Conservation (phyloP, 345 rosid species). For the Ceriops decandra region DNA sequence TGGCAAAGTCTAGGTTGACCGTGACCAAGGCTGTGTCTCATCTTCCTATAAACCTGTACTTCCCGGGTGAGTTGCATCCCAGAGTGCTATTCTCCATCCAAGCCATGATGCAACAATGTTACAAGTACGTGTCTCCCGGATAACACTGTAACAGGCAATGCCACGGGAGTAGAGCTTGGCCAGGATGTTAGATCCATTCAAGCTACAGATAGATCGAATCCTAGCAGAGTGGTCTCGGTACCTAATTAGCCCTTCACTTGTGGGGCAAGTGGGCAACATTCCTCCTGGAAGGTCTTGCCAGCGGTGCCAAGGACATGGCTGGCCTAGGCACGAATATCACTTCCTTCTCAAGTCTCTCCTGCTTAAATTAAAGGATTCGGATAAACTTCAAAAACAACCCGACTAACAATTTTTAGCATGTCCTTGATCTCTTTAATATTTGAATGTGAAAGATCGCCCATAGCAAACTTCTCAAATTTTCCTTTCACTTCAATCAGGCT, state of each 20-base stretch:
- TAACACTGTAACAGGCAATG: background rate
- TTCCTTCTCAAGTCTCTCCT: background rate
- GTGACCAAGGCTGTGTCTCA: background rate
- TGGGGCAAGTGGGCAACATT: background rate
- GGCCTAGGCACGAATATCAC: slow-evolving; percentile 2
- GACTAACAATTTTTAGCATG: slow-evolving; percentile 30
- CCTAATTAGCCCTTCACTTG: slow-evolving; percentile 1
- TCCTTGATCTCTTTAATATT: slow-evolving; percentile 38
- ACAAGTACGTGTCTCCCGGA: background rate
- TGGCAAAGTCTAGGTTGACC: background rate
- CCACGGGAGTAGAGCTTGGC: background rate
- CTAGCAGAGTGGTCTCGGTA: background rate
- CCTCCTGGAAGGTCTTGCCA: slow-evolving; percentile 1
- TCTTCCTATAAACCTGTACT: background rate
- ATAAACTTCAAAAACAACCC: slow-evolving; percentile 25
- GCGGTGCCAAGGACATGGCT: background rate
- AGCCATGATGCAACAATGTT: too few relatives aligned
- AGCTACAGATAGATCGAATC: background rate
- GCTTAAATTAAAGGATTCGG: background rate
- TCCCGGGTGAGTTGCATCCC: background rate
- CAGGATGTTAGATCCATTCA: background rate
- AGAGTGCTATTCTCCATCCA: background rate
- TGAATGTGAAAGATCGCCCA: slow-evolving; percentile 45
- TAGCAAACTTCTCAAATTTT: slow-evolving; percentile 39
- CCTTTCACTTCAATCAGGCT: slow-evolving; percentile 54